Conservation (phyloP, 192 early-diverging fungal species). For the Mortierella alpina region DNA sequence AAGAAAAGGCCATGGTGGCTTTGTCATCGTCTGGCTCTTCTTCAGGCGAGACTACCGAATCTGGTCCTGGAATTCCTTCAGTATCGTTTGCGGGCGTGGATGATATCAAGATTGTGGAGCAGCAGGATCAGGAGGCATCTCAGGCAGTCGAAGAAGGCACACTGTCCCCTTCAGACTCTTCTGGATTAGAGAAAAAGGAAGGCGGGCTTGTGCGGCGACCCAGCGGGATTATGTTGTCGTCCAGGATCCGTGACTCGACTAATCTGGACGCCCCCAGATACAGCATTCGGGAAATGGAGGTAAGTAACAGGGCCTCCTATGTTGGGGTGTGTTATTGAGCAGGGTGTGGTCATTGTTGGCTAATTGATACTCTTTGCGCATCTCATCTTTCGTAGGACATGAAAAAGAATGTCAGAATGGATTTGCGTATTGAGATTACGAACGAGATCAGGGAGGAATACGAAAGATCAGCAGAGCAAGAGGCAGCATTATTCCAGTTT, state of each 20-base stretch:
- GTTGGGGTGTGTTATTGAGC: not conserved
- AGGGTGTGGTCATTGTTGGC: not conserved
- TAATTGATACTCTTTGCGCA: not conserved
- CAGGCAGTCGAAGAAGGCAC: not conserved
- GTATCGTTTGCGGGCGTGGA: conserved; percentile 28
- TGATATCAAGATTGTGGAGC: conserved; percentile 16
- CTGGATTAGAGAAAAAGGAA: conserved; percentile 8
- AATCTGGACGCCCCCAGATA: conserved; percentile 51
- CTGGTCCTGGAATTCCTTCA: not conserved
- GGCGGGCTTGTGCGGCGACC: conserved; percentile 23
- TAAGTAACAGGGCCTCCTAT: not conserved
- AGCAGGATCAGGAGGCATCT: not conserved
- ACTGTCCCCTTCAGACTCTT: not conserved
- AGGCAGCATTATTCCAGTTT: conserved; percentile 37
- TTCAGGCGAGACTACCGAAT: not conserved
- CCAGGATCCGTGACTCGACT: conserved; percentile 49
- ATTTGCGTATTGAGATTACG: conserved; percentile 50
- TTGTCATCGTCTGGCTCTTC: not conserved
- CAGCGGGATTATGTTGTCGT: conserved; percentile 42
- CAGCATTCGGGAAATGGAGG: conserved; percentile 54
- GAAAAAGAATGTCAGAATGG: conserved; percentile 54
- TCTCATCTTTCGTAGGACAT: conserved; percentile 23
- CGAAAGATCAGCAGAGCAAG: conserved; percentile 48
- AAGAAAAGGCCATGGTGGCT: conserved; percentile 5
- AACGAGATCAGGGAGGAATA: conserved; percentile 54